Evolutionary conservation across 164 flowering plant species (phyloP).

Genomic region (Aristolochia contorta): DNA sequence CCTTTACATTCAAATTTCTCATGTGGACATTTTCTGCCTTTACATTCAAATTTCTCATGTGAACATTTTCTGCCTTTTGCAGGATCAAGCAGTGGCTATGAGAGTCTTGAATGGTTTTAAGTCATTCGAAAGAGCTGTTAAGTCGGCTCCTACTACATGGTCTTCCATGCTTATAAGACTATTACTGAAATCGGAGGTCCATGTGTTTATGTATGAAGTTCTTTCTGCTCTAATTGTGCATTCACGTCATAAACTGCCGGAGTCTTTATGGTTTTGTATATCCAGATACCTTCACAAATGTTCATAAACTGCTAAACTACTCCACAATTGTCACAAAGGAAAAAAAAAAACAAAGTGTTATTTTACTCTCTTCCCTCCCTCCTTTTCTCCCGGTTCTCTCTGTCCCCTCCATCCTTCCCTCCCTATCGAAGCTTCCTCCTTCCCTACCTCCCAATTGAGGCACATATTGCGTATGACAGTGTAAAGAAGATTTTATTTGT

Average conservation of each 20-base stretch:
- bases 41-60: too few relatives aligned
- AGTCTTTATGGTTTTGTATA: constrained; percentile 51
- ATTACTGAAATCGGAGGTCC: constrained; percentile 54
- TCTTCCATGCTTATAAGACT: constrained; percentile 61
- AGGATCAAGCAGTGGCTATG: constrained; percentile 37
- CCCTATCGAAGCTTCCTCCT: too few relatives aligned
- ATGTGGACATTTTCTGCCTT: too few relatives aligned
- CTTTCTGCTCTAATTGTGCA: constrained; percentile 41
- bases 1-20: neutral
- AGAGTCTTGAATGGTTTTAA: constrained; percentile 50
- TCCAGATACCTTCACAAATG: constrained; percentile 52
- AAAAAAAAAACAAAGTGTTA: too few relatives aligned
- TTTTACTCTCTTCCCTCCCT: too few relatives aligned
- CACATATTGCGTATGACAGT: too few relatives aligned
- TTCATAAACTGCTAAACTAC: constrained; percentile 6
- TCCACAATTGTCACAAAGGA: too few relatives aligned
- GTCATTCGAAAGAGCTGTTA: constrained; percentile 44
- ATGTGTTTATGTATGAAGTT: constrained; percentile 37
- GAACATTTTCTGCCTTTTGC: constrained; percentile 10
- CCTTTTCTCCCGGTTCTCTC: too few relatives aligned
- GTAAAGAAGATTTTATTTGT: too few relatives aligned
- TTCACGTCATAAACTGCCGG: constrained; percentile 38
- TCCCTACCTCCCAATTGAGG: too few relatives aligned
- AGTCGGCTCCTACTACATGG: constrained; percentile 73
- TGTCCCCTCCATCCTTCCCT: too few relatives aligned